Conservation (phyloP, 2,329 filamentous ascomycete species). For the Aurifilum marmelostoma region DNA sequence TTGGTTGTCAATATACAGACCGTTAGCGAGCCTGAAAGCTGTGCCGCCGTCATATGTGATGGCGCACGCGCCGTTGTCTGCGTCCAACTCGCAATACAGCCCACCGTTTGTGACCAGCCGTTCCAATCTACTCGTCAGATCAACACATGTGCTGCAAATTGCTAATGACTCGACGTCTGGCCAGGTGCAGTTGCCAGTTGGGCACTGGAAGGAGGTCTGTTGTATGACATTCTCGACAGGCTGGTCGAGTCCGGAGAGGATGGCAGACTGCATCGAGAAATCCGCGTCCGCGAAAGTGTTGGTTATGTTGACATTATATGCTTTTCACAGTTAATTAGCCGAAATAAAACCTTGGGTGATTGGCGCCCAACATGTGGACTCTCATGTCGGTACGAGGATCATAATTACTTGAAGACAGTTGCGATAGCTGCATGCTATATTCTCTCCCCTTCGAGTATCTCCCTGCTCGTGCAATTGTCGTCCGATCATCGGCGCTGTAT, state of each 20-base stretch:
- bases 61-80: not conserved
- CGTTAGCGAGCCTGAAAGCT: slow-evolving; percentile 19
- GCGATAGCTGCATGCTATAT: not conserved
- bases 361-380: not conserved
- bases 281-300: slow-evolving; percentile 6
- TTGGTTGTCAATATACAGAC: slow-evolving; percentile 19
- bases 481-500: not conserved
- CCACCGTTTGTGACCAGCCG: slow-evolving; percentile 4
- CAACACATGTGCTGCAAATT: slow-evolving; percentile 16
- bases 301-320: not conserved
- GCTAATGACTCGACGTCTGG: slow-evolving; percentile 16
- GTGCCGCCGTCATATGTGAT: not conserved
- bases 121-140: slow-evolving; percentile 6
- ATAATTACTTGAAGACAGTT: not conserved
- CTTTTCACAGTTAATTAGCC: not conserved
- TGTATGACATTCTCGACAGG: slow-evolving; percentile 7
- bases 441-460: slow-evolving; percentile 15
- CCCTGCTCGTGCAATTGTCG: not conserved
- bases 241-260: slow-evolving; percentile 18
- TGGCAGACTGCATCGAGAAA: slow-evolving; percentile 21
- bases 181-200: slow-evolving; percentile 21
- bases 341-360: too few relatives aligned
- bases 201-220: slow-evolving; percentile 14
- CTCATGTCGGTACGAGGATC: not conserved
- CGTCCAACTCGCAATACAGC: slow-evolving; percentile 1